Percentiles rank a stretch among this genome's conserved stretches.
These are phyloP conservation scores for Eugenia klotzschiana DNA, from an alignment of 441 rosid species.

Conservation along the genomic window DNA sequence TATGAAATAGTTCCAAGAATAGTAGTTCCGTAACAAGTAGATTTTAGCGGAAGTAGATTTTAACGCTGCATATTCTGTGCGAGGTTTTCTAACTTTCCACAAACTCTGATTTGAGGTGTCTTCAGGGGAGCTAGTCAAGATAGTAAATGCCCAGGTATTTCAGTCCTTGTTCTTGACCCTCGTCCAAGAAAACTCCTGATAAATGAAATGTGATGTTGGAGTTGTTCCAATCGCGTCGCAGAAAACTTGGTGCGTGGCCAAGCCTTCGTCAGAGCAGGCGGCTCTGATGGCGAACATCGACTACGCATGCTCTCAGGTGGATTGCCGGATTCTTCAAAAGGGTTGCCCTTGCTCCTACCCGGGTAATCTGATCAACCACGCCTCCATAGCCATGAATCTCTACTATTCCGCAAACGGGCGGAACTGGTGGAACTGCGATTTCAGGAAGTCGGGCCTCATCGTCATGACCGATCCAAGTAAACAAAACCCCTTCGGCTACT, in stretches of 20 bases:
- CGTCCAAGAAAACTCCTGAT: background rate
- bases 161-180: background rate
- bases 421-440: conserved; percentile 63
- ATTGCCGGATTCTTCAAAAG: conserved; percentile 34
- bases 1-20: background rate
- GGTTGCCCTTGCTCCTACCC: conserved; percentile 52
- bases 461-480: conserved; percentile 59
- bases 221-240: conserved; percentile 1
- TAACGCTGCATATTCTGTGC: background rate
- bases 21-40: background rate
- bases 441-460: conserved; percentile 48
- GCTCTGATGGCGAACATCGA: conserved; percentile 40
- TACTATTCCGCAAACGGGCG: conserved; percentile 59
- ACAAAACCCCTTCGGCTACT: background rate
- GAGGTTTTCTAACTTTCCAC: background rate
- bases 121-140: background rate
- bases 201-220: background rate
- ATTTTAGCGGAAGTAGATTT: background rate
- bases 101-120: background rate
- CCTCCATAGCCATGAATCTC: conserved; percentile 70
- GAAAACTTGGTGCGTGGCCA: conserved; percentile 78
- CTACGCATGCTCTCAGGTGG: conserved; percentile 50
- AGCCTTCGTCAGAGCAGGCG: conserved; percentile 54
- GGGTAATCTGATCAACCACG: conserved; percentile 42
- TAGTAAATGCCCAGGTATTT: background rate